These are phyloP conservation scores for Prunus davidiana DNA, from an alignment of 306 rosid species.

Conservation along the genomic window DNA sequence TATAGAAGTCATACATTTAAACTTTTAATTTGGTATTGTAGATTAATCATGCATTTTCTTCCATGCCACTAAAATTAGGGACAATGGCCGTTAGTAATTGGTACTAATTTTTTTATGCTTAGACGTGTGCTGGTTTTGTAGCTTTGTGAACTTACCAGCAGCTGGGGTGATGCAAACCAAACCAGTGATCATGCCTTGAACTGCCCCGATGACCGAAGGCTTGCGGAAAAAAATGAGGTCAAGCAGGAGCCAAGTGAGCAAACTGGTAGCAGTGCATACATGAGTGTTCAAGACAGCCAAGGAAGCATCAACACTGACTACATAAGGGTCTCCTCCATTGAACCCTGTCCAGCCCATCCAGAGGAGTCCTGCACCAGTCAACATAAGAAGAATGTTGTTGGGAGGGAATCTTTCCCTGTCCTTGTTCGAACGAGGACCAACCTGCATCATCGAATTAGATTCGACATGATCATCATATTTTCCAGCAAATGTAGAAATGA, in stretches of 20 bases:
- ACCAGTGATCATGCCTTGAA: slow-evolving; percentile 55
- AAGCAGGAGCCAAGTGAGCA: slow-evolving; percentile 46
- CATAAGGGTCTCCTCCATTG: slow-evolving; percentile 47
- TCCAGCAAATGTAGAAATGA: too few species aligned
- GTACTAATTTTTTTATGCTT: background rate
- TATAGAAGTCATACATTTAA: too few species aligned
- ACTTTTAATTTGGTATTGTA: too few species aligned
- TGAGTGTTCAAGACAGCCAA: slow-evolving; percentile 46
- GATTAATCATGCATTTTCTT: too few species aligned
- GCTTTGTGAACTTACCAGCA: slow-evolving; percentile 26
- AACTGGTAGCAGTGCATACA: slow-evolving; percentile 45
- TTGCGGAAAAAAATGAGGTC: slow-evolving; percentile 40
- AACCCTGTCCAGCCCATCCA: slow-evolving; percentile 60
- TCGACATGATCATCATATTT: background rate
- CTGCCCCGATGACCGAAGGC: slow-evolving; percentile 47
- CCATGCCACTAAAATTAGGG: too few species aligned
- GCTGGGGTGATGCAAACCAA: slow-evolving; percentile 54
- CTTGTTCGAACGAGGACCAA: slow-evolving; percentile 38
- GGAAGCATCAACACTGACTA: slow-evolving; percentile 43
- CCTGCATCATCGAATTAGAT: slow-evolving; percentile 21
- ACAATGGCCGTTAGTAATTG: background rate
- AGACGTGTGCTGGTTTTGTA: too few species aligned
- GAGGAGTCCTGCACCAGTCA: slow-evolving; percentile 45
- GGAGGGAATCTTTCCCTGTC: slow-evolving; percentile 51
- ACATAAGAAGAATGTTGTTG: slow-evolving; percentile 44